Evolutionary conservation across 257 asterid genomes (phyloP), one percentile per base, ranked within the genome.

Genomic region (Nicotiana paniculata): DNA sequence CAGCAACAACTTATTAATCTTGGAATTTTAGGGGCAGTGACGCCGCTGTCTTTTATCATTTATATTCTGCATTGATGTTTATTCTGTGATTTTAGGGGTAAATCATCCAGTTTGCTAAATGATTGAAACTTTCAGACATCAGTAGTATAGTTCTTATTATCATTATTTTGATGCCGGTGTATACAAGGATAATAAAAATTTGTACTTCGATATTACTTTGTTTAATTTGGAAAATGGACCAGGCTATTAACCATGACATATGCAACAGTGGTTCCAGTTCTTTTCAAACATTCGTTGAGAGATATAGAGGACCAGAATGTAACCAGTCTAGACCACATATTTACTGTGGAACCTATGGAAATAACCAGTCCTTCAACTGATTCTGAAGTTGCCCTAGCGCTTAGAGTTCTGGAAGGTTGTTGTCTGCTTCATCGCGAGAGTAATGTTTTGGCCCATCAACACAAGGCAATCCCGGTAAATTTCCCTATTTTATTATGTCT

Each of bases 341-440:
- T 94, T 68, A 88, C 97, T 5, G 97, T 93, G 58, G 93, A 94
- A 65, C 95, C 97, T 48, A 83, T 92, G 91, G 89, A 88, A 85
- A 90, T 96, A 83, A 90, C 85, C 30, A 92, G 97, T 78, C 97
- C 98, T 54, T 85, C 97, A 10, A 94, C 94, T 33, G 99, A 96
- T 88, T 91, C 92, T 81, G 99, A 96, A 88, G 97, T 91, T 67
- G 93, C 97, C 78, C 91, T 96, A 82, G 99, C 99, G 10, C 91
- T 96, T 55, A 88, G 98, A 89, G 97, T 96, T 86, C 90, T 96
- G 83, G 99, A 96, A 89, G 99, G 98, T 26, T 93, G 99, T 63
- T 94, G 97, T 83, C 94, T 96, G 74, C 92, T 95, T 72, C 99
- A 96, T 79, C 82, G 82, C 6, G 93, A 90, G 88, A 93, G 98